phyloP scores from a whole-genome alignment of 306 rosid genomes.

The Datisca glomerata region DNA sequence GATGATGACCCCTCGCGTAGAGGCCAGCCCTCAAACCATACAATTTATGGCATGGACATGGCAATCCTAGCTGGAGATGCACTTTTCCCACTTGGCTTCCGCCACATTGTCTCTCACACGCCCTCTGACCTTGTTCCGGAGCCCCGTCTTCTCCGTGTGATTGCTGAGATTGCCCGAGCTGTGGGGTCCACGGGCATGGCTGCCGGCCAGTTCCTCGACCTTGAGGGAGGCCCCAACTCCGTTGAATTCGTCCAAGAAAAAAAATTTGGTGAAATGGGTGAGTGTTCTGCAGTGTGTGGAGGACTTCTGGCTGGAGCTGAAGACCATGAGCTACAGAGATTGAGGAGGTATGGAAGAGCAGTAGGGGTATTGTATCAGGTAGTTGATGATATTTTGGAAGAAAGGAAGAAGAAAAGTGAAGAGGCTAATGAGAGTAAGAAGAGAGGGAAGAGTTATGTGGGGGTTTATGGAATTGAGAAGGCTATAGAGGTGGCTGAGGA shows the following conservation, averaged over 20 bases:
- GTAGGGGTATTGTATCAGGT: conserved; percentile 72
- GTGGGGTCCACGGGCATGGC: conserved; percentile 98
- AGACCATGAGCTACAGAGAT: conserved; percentile 59
- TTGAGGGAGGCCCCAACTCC: conserved; percentile 55
- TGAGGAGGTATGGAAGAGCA: conserved; percentile 83
- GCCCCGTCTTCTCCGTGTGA: conserved; percentile 55
- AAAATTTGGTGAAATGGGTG: conserved; percentile 92
- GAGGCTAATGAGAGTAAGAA: conserved; percentile 11
- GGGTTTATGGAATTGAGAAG: conserved; percentile 59
- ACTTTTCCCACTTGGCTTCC: conserved; percentile 84
- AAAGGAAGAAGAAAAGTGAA: conserved; percentile 15
- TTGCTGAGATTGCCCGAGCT: conserved; percentile 70
- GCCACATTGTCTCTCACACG: conserved; percentile 78
- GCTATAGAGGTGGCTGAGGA: conserved; percentile 68
- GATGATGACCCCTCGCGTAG: conserved; percentile 77
- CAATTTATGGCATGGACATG: conserved; percentile 76
- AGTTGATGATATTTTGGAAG: conserved; percentile 64
- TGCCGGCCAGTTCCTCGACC: conserved; percentile 90
- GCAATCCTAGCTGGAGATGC: conserved; percentile 91
- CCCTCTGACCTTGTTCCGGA: conserved; percentile 68
- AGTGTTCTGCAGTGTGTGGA: conserved; percentile 92
- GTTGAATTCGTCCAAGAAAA: conserved; percentile 74
- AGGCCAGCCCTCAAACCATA: conserved; percentile 86
- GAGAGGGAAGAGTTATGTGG: conserved; percentile 61
- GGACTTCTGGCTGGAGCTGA: conserved; percentile 78